phyloP scores from a whole-genome alignment of 1,139 yeast species.

The Kodamaea anthophila region DNA sequence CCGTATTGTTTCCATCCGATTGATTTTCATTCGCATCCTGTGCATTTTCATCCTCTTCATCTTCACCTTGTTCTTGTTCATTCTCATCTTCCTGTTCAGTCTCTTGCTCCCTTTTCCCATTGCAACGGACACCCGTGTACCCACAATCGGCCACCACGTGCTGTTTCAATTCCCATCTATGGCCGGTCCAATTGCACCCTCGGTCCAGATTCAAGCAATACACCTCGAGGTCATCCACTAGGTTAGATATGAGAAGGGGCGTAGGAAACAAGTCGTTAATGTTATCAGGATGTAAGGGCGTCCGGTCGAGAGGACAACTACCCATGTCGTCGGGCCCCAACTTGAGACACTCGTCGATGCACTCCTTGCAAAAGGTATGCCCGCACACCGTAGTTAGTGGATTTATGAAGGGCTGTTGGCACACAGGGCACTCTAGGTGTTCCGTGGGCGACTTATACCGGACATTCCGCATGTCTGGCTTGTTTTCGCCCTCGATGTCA shows the following conservation, averaged over 20 bases:
- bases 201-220: slow-evolving; percentile 46
- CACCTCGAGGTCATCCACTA: slow-evolving; percentile 57
- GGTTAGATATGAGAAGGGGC: slow-evolving; percentile 54
- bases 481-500: slow-evolving; percentile 8
- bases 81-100: slow-evolving; percentile 1
- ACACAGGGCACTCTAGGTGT: slow-evolving; percentile 52
- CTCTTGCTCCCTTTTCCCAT: slow-evolving; percentile 17
- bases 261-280: slow-evolving; percentile 51
- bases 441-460: slow-evolving; percentile 39
- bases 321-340: slow-evolving; percentile 20
- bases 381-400: slow-evolving; percentile 57
- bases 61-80: slow-evolving; percentile 4
- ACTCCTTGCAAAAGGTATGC: slow-evolving; percentile 51
- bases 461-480: slow-evolving; percentile 31
- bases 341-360: slow-evolving; percentile 44
- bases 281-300: slow-evolving; percentile 33
- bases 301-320: slow-evolving; percentile 61
- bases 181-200: slow-evolving; percentile 56
- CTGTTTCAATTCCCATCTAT: slow-evolving; percentile 53
- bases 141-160: slow-evolving; percentile 49
- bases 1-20: not conserved
- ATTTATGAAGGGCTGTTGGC: slow-evolving; percentile 49
- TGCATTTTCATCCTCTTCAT: not conserved
- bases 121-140: slow-evolving; percentile 45
- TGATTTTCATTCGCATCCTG: slow-evolving; percentile 3